phyloP scores from a whole-genome alignment of 2,329 filamentous ascomycete genomes.

The Arthrobotrys entomopaga region DNA sequence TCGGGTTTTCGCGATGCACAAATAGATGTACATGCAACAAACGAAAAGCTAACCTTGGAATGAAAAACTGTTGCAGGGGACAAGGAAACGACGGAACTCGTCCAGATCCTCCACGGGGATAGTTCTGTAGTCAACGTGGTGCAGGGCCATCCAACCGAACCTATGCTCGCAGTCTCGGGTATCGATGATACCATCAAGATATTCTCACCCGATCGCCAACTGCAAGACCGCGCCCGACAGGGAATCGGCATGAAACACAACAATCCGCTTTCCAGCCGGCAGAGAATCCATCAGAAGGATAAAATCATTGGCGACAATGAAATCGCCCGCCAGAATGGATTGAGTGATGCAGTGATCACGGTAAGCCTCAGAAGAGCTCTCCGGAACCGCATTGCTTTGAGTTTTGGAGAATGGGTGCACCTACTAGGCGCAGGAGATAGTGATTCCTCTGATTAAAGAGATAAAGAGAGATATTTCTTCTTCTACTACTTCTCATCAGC shows the following conservation, averaged over 20 bases:
- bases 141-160: constrained; percentile 73
- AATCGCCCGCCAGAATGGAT: constrained; percentile 69
- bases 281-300: constrained; percentile 70
- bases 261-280: constrained; percentile 68
- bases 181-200: constrained; percentile 77
- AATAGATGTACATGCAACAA: not conserved
- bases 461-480: not conserved
- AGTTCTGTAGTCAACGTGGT: constrained; percentile 77
- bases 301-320: constrained; percentile 73
- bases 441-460: constrained; percentile 41
- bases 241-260: constrained; percentile 68
- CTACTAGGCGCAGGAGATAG: constrained; percentile 42
- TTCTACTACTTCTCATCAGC: constrained; percentile 5
- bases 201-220: constrained; percentile 71
- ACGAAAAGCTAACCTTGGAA: constrained; percentile 17
- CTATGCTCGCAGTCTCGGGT: constrained; percentile 73
- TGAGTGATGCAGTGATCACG: constrained; percentile 65
- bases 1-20: constrained; percentile 33
- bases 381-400: constrained; percentile 53
- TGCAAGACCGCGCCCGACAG: constrained; percentile 69
- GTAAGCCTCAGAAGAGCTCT: constrained; percentile 56
- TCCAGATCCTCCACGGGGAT: constrained; percentile 74
- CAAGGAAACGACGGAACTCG: constrained; percentile 69
- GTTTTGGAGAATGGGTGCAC: constrained; percentile 53
- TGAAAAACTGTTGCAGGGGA: constrained; percentile 63